phyloP scores from a whole-genome alignment of 768 basidiomycete species.

The Phaffia australis region DNA sequence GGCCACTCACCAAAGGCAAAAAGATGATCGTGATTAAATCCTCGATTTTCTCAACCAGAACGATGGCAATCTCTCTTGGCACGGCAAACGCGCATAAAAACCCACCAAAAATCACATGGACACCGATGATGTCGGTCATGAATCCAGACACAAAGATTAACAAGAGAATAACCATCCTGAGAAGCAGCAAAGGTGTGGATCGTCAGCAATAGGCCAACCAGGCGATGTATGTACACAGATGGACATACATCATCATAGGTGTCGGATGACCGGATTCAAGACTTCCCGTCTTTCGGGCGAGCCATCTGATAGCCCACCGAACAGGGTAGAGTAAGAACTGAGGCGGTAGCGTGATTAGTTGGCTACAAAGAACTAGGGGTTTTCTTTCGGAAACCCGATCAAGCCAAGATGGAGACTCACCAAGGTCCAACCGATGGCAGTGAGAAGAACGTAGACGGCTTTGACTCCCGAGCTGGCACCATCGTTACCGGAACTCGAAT shows the following conservation, averaged over 20 bases:
- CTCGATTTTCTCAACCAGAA: constrained; percentile 73
- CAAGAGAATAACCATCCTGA: constrained; percentile 55
- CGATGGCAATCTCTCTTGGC: constrained; percentile 68
- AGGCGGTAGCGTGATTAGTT: not conserved
- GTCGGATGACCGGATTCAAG: constrained; percentile 64
- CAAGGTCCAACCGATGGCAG: constrained; percentile 53
- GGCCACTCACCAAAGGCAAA: constrained; percentile 50
- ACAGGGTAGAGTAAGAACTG: constrained; percentile 18
- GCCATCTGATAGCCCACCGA: constrained; percentile 50
- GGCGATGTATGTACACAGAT: not conserved
- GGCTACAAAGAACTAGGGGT: not conserved
- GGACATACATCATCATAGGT: constrained; percentile 50
- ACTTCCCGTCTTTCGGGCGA: constrained; percentile 57
- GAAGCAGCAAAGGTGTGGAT: not conserved
- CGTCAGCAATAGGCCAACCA: not conserved
- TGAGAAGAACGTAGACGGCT: constrained; percentile 69
- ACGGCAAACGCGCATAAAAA: constrained; percentile 34
- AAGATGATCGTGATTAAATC: constrained; percentile 70
- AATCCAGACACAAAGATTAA: constrained; percentile 65
- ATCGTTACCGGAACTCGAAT: constrained; percentile 48
- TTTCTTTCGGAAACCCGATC: constrained; percentile 29
- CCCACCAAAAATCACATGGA: constrained; percentile 54
- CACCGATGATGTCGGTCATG: constrained; percentile 71
- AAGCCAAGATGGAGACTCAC: constrained; percentile 56
- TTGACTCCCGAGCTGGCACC: constrained; percentile 43